phyloP scores from a whole-genome alignment of 495 filamentous ascomycete species.

The Rusavskia elegans region DNA sequence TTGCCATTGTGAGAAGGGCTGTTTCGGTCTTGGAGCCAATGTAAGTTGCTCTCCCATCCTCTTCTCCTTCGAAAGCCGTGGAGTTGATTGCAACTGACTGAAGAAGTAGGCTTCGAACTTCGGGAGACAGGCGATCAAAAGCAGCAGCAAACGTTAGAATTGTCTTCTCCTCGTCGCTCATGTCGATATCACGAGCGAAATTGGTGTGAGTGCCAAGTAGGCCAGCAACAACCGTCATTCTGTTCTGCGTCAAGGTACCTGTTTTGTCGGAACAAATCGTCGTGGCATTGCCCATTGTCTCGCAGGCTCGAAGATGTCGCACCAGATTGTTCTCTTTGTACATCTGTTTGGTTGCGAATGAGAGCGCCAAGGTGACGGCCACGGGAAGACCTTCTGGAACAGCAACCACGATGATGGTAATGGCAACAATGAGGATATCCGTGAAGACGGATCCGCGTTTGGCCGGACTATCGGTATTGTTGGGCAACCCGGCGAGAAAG shows the following conservation, averaged over 20 bases:
- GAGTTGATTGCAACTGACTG: constrained; percentile 52
- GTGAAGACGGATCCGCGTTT: constrained; percentile 47
- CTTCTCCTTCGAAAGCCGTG: constrained; percentile 48
- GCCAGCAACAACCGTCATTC: constrained; percentile 54
- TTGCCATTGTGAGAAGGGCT: constrained; percentile 45
- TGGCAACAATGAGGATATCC: constrained; percentile 50
- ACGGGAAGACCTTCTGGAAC: constrained; percentile 54
- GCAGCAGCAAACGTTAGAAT: constrained; percentile 12
- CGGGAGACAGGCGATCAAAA: constrained; percentile 24
- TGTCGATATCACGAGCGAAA: constrained; percentile 29
- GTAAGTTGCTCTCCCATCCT: constrained; percentile 38
- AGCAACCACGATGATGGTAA: constrained; percentile 60
- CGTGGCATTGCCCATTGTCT: constrained; percentile 60
- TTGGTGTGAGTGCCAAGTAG: constrained; percentile 35
- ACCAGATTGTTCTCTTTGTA: constrained; percentile 56
- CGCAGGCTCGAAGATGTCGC: constrained; percentile 47
- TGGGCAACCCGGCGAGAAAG: constrained; percentile 36
- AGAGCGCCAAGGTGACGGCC: constrained; percentile 52
- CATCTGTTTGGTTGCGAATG: constrained; percentile 55
- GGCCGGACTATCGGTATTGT: constrained; percentile 32
- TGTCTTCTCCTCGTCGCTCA: constrained; percentile 15
- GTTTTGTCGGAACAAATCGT: constrained; percentile 59
- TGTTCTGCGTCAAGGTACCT: constrained; percentile 55
- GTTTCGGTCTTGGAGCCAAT: constrained; percentile 61
- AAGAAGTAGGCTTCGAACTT: constrained; percentile 31